phyloP scores from a whole-genome alignment of 2,329 filamentous ascomycete species.

The Aspergillus fumigatiaffinis region DNA sequence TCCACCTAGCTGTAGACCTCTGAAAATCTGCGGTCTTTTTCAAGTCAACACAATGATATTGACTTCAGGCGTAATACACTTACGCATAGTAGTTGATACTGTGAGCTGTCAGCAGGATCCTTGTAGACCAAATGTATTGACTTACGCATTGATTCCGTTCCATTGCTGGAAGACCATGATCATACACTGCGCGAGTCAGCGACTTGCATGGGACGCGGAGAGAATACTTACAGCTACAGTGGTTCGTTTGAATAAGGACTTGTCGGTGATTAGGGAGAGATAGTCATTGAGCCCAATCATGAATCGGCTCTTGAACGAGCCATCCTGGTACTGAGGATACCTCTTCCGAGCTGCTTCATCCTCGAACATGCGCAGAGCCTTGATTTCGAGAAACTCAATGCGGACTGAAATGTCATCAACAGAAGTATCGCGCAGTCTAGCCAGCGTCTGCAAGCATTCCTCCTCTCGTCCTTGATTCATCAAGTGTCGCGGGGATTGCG shows the following conservation, averaged over 20 bases:
- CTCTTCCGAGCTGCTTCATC: constrained; percentile 62
- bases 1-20: constrained; percentile 29
- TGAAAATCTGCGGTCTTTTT: constrained; percentile 30
- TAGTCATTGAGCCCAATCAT: constrained; percentile 56
- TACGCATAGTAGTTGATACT: constrained; percentile 39
- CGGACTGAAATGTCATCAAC: constrained; percentile 66
- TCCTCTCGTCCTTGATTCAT: constrained; percentile 64
- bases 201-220: constrained; percentile 31
- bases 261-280: constrained; percentile 29
- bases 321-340: constrained; percentile 62
- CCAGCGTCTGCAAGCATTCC: constrained; percentile 62
- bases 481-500: constrained; percentile 71
- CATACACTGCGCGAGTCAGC: constrained; percentile 59
- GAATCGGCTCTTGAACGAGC: constrained; percentile 59
- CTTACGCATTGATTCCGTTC: constrained; percentile 36
- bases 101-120: not conserved
- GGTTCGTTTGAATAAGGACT: constrained; percentile 34
- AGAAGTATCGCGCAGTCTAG: constrained; percentile 60
- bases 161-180: constrained; percentile 46
- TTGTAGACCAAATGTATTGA: not conserved
- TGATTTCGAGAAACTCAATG: constrained; percentile 74
- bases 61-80: constrained; percentile 4
- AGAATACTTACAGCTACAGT: constrained; percentile 38
- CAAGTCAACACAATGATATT: not conserved
- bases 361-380: constrained; percentile 70